Percentiles rank a stretch among this genome's conserved stretches.
These are phyloP conservation scores for Kwoniella dejecticola DNA, from an alignment of 768 basidiomycete genomes.

Conservation along the genomic window DNA sequence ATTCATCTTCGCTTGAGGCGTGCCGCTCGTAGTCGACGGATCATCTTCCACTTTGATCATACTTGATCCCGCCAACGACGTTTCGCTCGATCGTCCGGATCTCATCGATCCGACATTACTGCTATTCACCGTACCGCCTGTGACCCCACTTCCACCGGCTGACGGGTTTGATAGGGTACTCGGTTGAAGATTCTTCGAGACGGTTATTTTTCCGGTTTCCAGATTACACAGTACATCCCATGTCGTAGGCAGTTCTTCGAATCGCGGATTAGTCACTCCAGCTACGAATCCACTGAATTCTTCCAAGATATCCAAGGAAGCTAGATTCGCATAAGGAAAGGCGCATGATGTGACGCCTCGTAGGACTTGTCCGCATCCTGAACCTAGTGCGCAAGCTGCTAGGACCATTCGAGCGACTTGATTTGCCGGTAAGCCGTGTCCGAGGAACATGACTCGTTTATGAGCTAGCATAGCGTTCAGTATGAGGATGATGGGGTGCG, in stretches of 20 bases:
- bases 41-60: slow-evolving; percentile 53
- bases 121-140: background rate
- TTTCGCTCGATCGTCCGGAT: slow-evolving; percentile 31
- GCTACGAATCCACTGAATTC: slow-evolving; percentile 85
- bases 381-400: slow-evolving; percentile 88
- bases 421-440: slow-evolving; percentile 83
- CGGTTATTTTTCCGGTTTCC: slow-evolving; percentile 78
- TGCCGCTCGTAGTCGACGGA: slow-evolving; percentile 13
- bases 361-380: slow-evolving; percentile 77
- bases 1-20: slow-evolving; percentile 38
- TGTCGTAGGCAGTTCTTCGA: slow-evolving; percentile 71
- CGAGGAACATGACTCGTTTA: slow-evolving; percentile 94
- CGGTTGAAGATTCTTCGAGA: slow-evolving; percentile 74
- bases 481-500: slow-evolving; percentile 90
- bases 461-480: slow-evolving; percentile 95
- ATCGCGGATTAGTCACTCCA: slow-evolving; percentile 96
- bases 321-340: slow-evolving; percentile 93
- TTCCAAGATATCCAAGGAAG: slow-evolving; percentile 80
- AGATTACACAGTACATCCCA: slow-evolving; percentile 97
- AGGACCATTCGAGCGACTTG: slow-evolving; percentile 89
- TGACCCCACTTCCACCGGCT: background rate
- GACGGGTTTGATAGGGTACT: background rate
- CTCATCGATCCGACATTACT: slow-evolving; percentile 20
- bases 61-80: slow-evolving; percentile 58
- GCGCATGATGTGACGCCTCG: slow-evolving; percentile 86